phyloP scores from a whole-genome alignment of 768 basidiomycete genomes.

The Rhizopogon rudus region DNA sequence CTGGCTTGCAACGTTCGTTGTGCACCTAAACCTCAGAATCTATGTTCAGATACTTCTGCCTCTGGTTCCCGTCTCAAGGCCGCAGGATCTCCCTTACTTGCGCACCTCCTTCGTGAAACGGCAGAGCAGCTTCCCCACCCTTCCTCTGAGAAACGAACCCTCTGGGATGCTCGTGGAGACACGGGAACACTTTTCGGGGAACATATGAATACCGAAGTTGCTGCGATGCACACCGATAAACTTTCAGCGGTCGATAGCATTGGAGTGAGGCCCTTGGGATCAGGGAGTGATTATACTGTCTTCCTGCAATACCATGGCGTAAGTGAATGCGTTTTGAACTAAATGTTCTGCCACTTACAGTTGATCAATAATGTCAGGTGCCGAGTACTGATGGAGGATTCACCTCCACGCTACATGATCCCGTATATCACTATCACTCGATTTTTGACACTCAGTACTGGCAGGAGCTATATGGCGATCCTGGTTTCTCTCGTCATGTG shows the following conservation, averaged over 20 bases:
- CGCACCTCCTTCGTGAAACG: constrained; percentile 62
- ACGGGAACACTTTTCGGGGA: constrained; percentile 35
- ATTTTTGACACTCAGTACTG: constrained; percentile 55
- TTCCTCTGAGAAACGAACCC: constrained; percentile 51
- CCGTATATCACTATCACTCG: constrained; percentile 59
- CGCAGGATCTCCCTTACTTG: constrained; percentile 76
- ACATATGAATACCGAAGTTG: constrained; percentile 23
- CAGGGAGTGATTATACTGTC: too few relatives aligned
- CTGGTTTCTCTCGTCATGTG: constrained; percentile 56
- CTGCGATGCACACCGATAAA: constrained; percentile 20
- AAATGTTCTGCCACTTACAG: neutral
- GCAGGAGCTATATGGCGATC: constrained; percentile 60
- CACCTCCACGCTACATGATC: constrained; percentile 32
- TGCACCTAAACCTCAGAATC: neutral
- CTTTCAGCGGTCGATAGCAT: constrained; percentile 3
- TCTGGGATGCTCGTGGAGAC: constrained; percentile 77
- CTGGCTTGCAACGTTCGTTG: neutral
- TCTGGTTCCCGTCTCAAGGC: constrained; percentile 44
- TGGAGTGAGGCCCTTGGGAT: too few relatives aligned
- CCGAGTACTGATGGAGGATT: constrained; percentile 34
- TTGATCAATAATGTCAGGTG: constrained; percentile 4
- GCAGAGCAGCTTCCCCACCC: constrained; percentile 76
- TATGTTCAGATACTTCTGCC: constrained; percentile 38
- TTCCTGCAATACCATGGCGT: constrained; percentile 39
- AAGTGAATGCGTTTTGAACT: neutral